Conservation (phyloP, 1,284 basidiomycete genomes). For the Sutorius eximius region DNA sequence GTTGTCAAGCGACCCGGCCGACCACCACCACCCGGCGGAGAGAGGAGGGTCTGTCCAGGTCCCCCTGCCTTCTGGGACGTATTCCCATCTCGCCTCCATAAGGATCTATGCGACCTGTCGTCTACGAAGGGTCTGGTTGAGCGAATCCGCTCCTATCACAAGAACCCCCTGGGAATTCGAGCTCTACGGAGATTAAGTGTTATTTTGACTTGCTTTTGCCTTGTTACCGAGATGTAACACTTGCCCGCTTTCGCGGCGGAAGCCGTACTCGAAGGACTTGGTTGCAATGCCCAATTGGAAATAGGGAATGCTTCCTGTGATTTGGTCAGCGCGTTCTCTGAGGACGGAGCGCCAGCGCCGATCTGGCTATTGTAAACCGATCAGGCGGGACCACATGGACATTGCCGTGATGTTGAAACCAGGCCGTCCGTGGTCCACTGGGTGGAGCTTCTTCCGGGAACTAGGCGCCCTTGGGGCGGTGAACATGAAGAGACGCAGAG, state of each 20-base stretch:
- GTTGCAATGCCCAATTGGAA: constrained; percentile 26
- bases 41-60: constrained; percentile 19
- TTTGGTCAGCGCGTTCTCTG: constrained; percentile 3
- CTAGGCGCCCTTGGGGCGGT: background rate
- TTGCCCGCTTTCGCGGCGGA: constrained; percentile 21
- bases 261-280: constrained; percentile 15
- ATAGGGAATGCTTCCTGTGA: constrained; percentile 20
- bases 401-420: constrained; percentile 22
- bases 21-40: constrained; percentile 27
- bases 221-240: constrained; percentile 16
- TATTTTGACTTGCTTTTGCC: constrained; percentile 8
- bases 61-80: constrained; percentile 54
- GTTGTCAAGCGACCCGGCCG: constrained; percentile 26
- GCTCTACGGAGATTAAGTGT: constrained; percentile 42
- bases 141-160: constrained; percentile 47
- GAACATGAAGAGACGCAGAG: constrained; percentile 3
- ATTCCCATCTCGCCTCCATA: constrained; percentile 67
- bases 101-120: constrained; percentile 83
- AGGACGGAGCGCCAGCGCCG: constrained; percentile 21
- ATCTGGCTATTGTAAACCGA: constrained; percentile 26
- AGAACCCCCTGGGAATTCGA: constrained; percentile 73
- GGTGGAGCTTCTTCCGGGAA: constrained; percentile 16
- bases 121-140: constrained; percentile 78
- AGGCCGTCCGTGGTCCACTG: constrained; percentile 2
- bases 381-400: constrained; percentile 10